Percentiles rank a stretch among this genome's conserved stretches.
Evolutionary conservation across 139 green algal species (phyloP).

Genomic region (Zygnema circumcarinatum): DNA sequence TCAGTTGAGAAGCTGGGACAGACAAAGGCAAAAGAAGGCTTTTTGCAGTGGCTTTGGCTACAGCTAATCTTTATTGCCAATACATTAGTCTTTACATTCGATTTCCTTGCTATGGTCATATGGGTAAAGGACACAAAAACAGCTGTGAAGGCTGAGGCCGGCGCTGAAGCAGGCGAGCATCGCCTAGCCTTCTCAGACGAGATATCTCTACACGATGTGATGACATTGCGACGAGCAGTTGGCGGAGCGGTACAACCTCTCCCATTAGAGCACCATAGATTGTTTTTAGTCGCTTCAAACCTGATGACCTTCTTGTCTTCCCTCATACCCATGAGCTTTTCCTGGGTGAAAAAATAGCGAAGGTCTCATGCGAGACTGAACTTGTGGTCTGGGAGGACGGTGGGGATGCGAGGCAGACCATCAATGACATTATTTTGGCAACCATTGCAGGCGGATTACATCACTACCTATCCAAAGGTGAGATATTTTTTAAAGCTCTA

Average conservation of each 20-base stretch:
- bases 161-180: neutral
- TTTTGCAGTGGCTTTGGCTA: neutral
- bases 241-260: neutral
- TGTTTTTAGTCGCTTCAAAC: neutral
- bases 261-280: neutral
- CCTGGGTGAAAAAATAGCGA: too few relatives aligned
- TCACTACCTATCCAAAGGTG: slow-evolving; percentile 20
- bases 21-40: neutral
- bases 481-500: too few relatives aligned
- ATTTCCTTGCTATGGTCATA: slow-evolving; percentile 28
- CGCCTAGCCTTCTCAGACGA: neutral
- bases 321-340: neutral
- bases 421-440: slow-evolving; percentile 40
- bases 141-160: neutral
- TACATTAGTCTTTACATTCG: slow-evolving; percentile 1
- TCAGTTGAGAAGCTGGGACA: slow-evolving; percentile 20
- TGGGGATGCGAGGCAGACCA: slow-evolving; percentile 8
- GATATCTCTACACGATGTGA: slow-evolving; percentile 3
- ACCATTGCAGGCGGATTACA: slow-evolving; percentile 8
- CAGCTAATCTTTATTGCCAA: slow-evolving; percentile 2
- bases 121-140: slow-evolving; percentile 11
- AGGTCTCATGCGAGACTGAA: too few relatives aligned
- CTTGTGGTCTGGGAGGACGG: neutral
- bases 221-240: neutral
- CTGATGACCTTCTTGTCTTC: neutral